phyloP scores from a whole-genome alignment of 441 rosid genomes.

The Bocquillonia castaneifolia region DNA sequence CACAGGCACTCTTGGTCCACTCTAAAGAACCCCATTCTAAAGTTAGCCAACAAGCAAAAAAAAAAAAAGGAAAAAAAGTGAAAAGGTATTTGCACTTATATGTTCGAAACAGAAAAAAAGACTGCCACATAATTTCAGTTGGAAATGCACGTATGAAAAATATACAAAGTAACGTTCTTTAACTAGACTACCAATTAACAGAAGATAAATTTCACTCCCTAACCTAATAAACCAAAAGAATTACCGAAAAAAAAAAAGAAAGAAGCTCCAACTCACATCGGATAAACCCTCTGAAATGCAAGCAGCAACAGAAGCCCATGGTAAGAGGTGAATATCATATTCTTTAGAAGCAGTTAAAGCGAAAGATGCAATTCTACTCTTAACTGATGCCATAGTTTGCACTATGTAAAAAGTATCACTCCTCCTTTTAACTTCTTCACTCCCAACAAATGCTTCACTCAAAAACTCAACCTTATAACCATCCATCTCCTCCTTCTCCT shows the following conservation, averaged over 20 bases:
- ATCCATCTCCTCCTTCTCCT: constrained; percentile 41
- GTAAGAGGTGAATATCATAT: constrained; percentile 86
- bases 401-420: constrained; percentile 66
- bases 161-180: no score
- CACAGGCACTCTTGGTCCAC: neutral
- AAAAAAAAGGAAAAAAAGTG: constrained; percentile 6
- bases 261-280: constrained; percentile 44
- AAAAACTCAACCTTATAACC: constrained; percentile 65
- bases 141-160: no score
- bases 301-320: constrained; percentile 98
- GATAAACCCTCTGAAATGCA: constrained; percentile 65
- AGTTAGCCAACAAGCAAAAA: neutral
- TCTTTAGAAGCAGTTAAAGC: constrained; percentile 87
- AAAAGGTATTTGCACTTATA: neutral
- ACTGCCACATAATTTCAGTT: no score
- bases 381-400: constrained; percentile 81
- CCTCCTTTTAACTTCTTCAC: constrained; percentile 49
- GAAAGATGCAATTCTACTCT: constrained; percentile 75
- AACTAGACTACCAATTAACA: no score
- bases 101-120: neutral
- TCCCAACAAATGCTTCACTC: constrained; percentile 55
- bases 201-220: neutral
- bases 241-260: neutral
- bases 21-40: neutral
- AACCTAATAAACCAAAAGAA: neutral